Evolutionary conservation across 768 basidiomycete species (phyloP), one percentile per base, ranked within the genome.

Genomic region (Pholiota microspora): DNA sequence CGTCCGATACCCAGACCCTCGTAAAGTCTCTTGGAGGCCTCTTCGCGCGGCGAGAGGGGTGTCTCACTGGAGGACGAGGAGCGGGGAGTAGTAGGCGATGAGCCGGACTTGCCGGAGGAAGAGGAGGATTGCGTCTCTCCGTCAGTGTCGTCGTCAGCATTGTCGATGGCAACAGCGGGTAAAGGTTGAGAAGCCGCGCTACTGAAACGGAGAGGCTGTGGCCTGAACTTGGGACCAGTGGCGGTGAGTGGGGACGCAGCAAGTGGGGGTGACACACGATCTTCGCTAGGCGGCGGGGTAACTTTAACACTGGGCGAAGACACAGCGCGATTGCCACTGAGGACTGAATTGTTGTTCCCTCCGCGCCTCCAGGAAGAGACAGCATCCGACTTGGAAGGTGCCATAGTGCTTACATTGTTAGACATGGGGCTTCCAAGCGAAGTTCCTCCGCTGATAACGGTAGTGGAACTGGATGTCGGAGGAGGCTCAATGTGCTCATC

Each of bases 1-100:
- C n/a, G 81, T 34, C 90, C 89, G 52, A 93, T 83, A n/a, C 92
- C 89, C 35, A 94, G 80, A 34, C 92, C 92, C 72, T 93, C 92
- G 67, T 91, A 93, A 55, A 92, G 71, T 73, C 89, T 91, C 82
- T 91, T 93, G 35, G 86, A 70, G 9, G 85, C 91, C 73, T 92
- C 90, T 72, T 93, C 91, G 74, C 91, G 87, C 67, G 88, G 87
- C 72, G 89, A 90, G 62, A 92, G 83, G 52, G 85, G 81, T 58
- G 70, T 71, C 48, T 75, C 79, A 58, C 76, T 77, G 32, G 86
- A 88, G 44, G 84, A 80, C 16, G 84, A 79, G 15, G 88, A 87
- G 59, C 81, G 82, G 9, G 91, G 88, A 1, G 89, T 91, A 38
- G 85, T 82, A 2, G 91, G 90, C 54, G 89, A 86, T n/a, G 85